phyloP scores from a whole-genome alignment of 306 rosid genomes.

The Rosa lucieae region DNA sequence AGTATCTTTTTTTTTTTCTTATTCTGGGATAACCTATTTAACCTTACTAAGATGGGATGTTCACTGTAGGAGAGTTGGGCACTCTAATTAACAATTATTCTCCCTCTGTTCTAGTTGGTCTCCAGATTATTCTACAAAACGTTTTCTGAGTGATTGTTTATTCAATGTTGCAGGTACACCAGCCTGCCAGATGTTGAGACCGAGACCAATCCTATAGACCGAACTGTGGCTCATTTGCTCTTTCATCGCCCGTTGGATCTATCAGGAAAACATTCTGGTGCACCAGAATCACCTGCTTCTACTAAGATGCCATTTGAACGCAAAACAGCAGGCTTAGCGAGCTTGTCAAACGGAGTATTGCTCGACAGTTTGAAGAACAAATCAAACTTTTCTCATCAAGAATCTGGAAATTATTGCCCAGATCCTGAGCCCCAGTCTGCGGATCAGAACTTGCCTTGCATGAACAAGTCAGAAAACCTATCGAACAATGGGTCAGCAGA shows the following conservation, averaged over 20 bases:
- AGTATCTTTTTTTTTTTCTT: neutral
- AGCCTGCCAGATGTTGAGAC: slow-evolving; percentile 62
- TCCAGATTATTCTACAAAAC: neutral
- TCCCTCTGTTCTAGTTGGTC: too few relatives aligned
- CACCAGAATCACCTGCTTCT: slow-evolving; percentile 48
- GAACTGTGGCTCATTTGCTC: slow-evolving; percentile 91
- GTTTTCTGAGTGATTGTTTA: neutral
- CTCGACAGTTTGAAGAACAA: slow-evolving; percentile 39
- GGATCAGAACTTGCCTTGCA: slow-evolving; percentile 46
- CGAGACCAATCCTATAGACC: slow-evolving; percentile 85
- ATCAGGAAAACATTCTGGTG: slow-evolving; percentile 45
- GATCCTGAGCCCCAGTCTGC: slow-evolving; percentile 33
- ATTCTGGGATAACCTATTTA: neutral
- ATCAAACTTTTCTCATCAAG: slow-evolving; percentile 37
- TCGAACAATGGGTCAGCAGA: slow-evolving; percentile 43
- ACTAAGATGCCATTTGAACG: slow-evolving; percentile 39
- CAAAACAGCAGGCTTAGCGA: slow-evolving; percentile 32
- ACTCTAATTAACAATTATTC: neutral
- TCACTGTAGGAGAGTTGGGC: neutral
- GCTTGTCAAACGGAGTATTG: slow-evolving; percentile 37
- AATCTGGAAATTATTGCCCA: slow-evolving; percentile 34
- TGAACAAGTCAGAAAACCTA: slow-evolving; percentile 55
- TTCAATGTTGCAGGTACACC: slow-evolving; percentile 37
- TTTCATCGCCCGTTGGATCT: slow-evolving; percentile 69
- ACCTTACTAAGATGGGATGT: neutral